phyloP scores from a whole-genome alignment of 495 filamentous ascomycete species.

The Staphylotrichum longicolle region DNA sequence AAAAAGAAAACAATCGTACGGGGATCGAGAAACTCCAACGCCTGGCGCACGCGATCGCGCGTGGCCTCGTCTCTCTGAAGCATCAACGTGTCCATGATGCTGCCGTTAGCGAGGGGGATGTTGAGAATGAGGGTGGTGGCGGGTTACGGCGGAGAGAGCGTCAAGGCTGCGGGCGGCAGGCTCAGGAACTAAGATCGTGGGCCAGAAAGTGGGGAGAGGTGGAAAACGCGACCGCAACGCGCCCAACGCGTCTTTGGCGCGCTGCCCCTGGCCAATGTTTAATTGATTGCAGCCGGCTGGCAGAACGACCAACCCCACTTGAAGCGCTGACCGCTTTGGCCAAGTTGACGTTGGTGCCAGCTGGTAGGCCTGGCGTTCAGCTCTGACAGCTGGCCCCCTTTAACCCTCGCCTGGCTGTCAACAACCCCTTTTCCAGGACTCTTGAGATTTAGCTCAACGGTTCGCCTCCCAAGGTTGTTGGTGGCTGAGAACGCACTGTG shows the following conservation, averaged over 20 bases:
- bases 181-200: too few species aligned
- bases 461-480: too few species aligned
- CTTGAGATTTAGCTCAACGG: too few species aligned
- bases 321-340: not conserved
- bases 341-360: not conserved
- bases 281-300: conserved; percentile 30
- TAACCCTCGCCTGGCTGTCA: too few species aligned
- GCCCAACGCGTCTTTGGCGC: conserved; percentile 28
- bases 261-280: conserved; percentile 28
- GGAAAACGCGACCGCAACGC: conserved; percentile 32
- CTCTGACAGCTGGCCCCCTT: too few species aligned
- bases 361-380: not conserved
- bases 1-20: conserved; percentile 50
- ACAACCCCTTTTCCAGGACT: too few species aligned
- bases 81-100: conserved; percentile 66
- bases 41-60: conserved; percentile 74
- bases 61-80: conserved; percentile 75
- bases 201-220: conserved; percentile 19
- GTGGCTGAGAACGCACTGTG: too few species aligned
- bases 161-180: not conserved
- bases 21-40: conserved; percentile 82
- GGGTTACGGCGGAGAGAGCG: not conserved
- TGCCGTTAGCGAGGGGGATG: conserved; percentile 1
- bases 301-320: not conserved
- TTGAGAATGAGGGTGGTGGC: conserved; percentile 5